A percentile compares a stretch with the other conserved stretches of the same genome.
These are phyloP conservation scores for Endogone sp. DNA, from an alignment of 192 early-diverging fungal species.

Conservation along the genomic window DNA sequence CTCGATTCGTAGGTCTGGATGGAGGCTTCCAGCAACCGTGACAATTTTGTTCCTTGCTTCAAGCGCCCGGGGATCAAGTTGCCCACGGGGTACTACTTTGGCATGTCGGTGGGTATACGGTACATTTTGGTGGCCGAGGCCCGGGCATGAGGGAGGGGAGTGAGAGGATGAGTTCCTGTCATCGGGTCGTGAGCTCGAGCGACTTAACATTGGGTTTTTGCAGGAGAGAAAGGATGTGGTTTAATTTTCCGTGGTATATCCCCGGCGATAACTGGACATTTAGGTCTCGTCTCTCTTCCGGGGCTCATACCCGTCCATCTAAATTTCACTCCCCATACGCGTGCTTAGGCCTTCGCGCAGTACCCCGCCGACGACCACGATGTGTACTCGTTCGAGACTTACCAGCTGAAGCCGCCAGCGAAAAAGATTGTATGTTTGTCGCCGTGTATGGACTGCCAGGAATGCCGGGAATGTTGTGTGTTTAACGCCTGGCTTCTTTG, in stretches of 20 bases:
- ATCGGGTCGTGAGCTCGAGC: conserved; percentile 16
- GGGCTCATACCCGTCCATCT: not conserved
- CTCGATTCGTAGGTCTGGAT: conserved; percentile 17
- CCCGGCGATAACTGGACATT: too few species aligned
- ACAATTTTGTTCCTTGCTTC: conserved; percentile 53
- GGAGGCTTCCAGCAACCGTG: conserved; percentile 53
- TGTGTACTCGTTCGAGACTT: conserved; percentile 60
- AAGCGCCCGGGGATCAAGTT: conserved; percentile 43
- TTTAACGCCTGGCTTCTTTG: not conserved
- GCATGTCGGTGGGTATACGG: conserved; percentile 45
- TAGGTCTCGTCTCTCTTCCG: too few species aligned
- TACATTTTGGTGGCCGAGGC: too few species aligned
- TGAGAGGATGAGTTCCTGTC: too few species aligned
- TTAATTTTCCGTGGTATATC: too few species aligned
- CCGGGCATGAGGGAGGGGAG: too few species aligned
- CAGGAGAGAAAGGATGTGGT: too few species aligned
- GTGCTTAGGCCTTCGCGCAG: conserved; percentile 2
- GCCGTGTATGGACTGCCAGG: too few species aligned
- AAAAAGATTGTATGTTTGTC: conserved; percentile 30
- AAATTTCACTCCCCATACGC: not conserved
- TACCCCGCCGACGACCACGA: conserved; percentile 69
- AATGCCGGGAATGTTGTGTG: not conserved
- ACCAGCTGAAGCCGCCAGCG: conserved; percentile 60
- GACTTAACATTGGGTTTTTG: conserved; percentile 6
- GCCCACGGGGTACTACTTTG: conserved; percentile 75